Conservation (phyloP, 257 asterid genomes). For the Ballota nigra region DNA sequence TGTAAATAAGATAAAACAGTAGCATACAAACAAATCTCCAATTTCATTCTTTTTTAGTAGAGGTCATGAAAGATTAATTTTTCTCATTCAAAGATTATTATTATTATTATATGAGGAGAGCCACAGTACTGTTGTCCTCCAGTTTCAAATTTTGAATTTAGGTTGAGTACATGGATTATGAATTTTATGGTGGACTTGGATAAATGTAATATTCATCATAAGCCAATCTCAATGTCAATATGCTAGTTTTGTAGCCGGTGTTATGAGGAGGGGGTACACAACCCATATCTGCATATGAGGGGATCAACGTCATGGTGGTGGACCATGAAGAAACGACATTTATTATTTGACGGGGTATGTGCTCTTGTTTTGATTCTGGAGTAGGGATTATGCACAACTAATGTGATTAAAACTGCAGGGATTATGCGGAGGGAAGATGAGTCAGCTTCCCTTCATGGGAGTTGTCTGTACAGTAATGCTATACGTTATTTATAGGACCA, state of each 20-base stretch:
- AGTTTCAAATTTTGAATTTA: neutral
- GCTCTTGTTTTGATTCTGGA: neutral
- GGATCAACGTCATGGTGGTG: constrained; percentile 64
- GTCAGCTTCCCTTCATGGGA: constrained; percentile 74
- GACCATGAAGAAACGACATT: constrained; percentile 52
- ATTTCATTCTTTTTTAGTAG: neutral
- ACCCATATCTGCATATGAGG: constrained; percentile 45
- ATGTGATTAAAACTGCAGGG: constrained; percentile 49
- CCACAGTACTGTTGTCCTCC: too few species aligned
- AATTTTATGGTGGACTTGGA: neutral
- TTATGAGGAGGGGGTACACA: constrained; percentile 26
- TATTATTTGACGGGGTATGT: constrained; percentile 68
- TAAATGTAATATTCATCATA: neutral
- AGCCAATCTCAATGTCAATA: neutral
- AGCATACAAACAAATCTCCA: neutral
- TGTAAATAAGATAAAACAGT: constrained; percentile 6
- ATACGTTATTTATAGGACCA: constrained; percentile 70
- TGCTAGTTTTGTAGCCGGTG: too few species aligned
- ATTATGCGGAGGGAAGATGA: constrained; percentile 69
- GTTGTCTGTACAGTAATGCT: constrained; percentile 70
- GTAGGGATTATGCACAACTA: neutral
- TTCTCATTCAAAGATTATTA: neutral
- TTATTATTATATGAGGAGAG: too few species aligned
- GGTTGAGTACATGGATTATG: neutral
- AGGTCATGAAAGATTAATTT: neutral